Evolutionary conservation across 768 basidiomycete species (phyloP), one percentile per base, ranked within the genome.

Genomic region (Porpolomopsis calyptriformis): DNA sequence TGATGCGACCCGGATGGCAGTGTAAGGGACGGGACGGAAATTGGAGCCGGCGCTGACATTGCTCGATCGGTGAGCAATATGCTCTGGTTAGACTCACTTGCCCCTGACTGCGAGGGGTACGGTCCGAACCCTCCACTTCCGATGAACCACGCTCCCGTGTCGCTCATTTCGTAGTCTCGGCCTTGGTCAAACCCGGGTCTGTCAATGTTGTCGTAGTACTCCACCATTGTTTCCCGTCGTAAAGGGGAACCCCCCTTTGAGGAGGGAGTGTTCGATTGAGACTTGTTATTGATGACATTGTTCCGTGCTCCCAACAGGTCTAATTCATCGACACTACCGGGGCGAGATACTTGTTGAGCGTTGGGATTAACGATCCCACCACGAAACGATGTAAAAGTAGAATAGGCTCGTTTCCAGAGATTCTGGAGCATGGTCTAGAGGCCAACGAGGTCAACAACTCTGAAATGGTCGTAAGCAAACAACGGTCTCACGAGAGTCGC

Each of bases 271-370:
- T 50, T 57, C 27, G 61, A 57, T 25, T 57, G 51, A 18, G 64
- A 58, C 40, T 50, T 59, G 19, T 52, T 50, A 40, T 57, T 57
- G 35, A 69, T 65, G 12, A 66, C 61, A 26, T 57, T 48, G 45
- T 63, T 64, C n/a, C 64, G 61, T 26, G 66, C 64, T 26, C 65
- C 65, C 6, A 70, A 55, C 9, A 67, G 63, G 41, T 65, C 66
- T 4, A 68, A 56, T 27, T 64, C 65, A 46, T 70, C 68, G 4
- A 60, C 59, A 36, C 53, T 54, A 25, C 50, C 51, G 4, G 55
- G 48, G 16, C 27, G 18, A 10, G 22, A 14, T 10, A 18, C 22
- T 43, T 40, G 23, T 8, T 22, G 6, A 27, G 20, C 11, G 11
- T 46, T 8, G 29, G 35, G 29, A 25, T 31, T 16, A 16, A 49